Evolutionary conservation across 345 rosid genomes (phyloP).

Genomic region (Pelargonium nanum): DNA sequence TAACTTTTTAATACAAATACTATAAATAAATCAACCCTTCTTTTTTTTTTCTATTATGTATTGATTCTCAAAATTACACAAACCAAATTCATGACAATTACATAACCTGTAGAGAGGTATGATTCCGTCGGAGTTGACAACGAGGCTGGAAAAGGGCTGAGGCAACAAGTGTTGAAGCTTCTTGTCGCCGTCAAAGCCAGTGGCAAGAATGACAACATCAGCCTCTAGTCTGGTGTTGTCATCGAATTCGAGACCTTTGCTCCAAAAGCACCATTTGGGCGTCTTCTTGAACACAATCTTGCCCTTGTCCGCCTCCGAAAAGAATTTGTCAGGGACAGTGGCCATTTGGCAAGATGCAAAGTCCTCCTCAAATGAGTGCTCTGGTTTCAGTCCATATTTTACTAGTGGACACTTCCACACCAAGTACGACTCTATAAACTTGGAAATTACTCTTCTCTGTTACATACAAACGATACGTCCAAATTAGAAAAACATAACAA

Average conservation of each 20-base stretch:
- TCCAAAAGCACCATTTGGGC: conserved; percentile 46
- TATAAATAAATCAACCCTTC: no score
- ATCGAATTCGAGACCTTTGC: conserved; percentile 35
- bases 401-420: conserved; percentile 38
- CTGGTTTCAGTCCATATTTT: conserved; percentile 46
- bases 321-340: conserved; percentile 45
- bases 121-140: conserved; percentile 23
- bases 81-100: not conserved
- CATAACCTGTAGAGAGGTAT: conserved; percentile 49
- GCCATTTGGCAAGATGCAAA: conserved; percentile 58
- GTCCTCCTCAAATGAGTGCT: conserved; percentile 46
- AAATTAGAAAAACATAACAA: not conserved
- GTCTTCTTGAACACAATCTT: conserved; percentile 40
- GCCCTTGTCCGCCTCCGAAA: conserved; percentile 44
- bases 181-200: conserved; percentile 41
- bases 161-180: conserved; percentile 35
- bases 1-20: not conserved
- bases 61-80: no score
- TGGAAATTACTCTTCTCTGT: conserved; percentile 38
- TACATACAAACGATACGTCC: not conserved
- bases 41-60: no score
- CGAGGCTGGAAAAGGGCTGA: conserved; percentile 29
- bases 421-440: conserved; percentile 47
- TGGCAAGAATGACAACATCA: conserved; percentile 47
- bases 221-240: conserved; percentile 39